A percentile compares a stretch with the other conserved stretches of the same genome.
Evolutionary conservation across 495 filamentous ascomycete genomes (phyloP).

Genomic region (Penicillium samsonianum): DNA sequence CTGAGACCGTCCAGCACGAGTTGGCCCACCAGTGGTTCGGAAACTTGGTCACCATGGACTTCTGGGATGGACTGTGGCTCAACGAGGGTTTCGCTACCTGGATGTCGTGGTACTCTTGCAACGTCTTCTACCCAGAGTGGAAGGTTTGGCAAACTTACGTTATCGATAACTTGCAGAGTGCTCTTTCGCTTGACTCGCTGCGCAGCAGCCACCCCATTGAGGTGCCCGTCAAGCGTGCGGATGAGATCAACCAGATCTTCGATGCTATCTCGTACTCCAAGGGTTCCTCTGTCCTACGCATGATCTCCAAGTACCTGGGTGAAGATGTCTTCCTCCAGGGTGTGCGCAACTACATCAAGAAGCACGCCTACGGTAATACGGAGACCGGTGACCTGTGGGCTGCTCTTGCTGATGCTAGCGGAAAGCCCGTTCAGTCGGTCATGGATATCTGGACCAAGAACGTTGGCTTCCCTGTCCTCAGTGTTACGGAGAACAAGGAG

Average conservation of each 20-base stretch:
- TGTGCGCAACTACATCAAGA: constrained; percentile 87
- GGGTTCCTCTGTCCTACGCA: constrained; percentile 91
- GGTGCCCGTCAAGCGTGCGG: constrained; percentile 90
- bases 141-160: constrained; percentile 98
- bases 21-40: constrained; percentile 99
- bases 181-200: constrained; percentile 83
- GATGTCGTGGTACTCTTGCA: constrained; percentile 65
- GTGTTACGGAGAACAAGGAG: constrained; percentile 55
- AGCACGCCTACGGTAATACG: constrained; percentile 79
- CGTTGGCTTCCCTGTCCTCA: constrained; percentile 65
- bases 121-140: constrained; percentile 92
- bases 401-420: constrained; percentile 84
- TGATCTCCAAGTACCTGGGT: constrained; percentile 95
- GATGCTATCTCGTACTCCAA: constrained; percentile 98
- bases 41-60: constrained; percentile 99
- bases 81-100: constrained; percentile 99
- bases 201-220: constrained; percentile 97
- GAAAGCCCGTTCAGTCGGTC: constrained; percentile 77
- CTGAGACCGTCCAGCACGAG: constrained; percentile 95
- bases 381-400: constrained; percentile 89
- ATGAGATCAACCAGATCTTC: constrained; percentile 98
- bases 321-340: constrained; percentile 94
- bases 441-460: constrained; percentile 73
- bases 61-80: constrained; percentile 98
- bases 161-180: constrained; percentile 84